phyloP scores from a whole-genome alignment of 2,329 filamentous ascomycete genomes.

The Ilyonectria destructans region DNA sequence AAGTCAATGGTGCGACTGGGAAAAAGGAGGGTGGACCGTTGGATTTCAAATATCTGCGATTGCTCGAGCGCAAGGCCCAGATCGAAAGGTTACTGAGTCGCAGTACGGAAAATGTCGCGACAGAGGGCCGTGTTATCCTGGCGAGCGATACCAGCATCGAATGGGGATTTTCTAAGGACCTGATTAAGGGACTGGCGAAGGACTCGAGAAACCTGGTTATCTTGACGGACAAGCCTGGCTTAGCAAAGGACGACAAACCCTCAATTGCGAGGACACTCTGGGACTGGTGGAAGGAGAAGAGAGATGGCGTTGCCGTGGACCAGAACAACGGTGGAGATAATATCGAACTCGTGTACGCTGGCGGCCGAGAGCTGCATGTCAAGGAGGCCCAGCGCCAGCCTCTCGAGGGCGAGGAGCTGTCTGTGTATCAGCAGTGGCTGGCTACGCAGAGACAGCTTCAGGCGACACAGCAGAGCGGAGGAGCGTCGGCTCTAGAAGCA shows the following conservation, averaged over 20 bases:
- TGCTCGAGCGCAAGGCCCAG: slow-evolving; percentile 87
- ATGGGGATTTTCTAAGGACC: slow-evolving; percentile 93
- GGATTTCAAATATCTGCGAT: slow-evolving; percentile 87
- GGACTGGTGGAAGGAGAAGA: slow-evolving; percentile 82
- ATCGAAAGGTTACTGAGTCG: slow-evolving; percentile 78
- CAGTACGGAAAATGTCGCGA: slow-evolving; percentile 58
- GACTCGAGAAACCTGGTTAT: slow-evolving; percentile 89
- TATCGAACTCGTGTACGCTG: slow-evolving; percentile 78
- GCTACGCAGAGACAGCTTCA: slow-evolving; percentile 91
- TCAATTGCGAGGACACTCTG: slow-evolving; percentile 84
- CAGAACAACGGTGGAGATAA: slow-evolving; percentile 69
- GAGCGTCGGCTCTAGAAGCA: slow-evolving; percentile 77
- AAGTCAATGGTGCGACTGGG: slow-evolving; percentile 62
- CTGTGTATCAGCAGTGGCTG: slow-evolving; percentile 92
- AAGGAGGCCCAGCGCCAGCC: slow-evolving; percentile 74
- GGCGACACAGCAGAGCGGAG: slow-evolving; percentile 81
- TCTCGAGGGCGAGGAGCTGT: slow-evolving; percentile 82
- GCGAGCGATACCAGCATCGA: slow-evolving; percentile 92
- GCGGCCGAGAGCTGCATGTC: slow-evolving; percentile 75
- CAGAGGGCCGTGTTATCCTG: slow-evolving; percentile 82
- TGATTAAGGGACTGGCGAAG: slow-evolving; percentile 81
- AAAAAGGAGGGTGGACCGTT: slow-evolving; percentile 82
- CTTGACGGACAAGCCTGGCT: slow-evolving; percentile 82
- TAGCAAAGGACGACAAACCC: slow-evolving; percentile 58
- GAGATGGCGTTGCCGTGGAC: slow-evolving; percentile 75